Conservation (phyloP, 2,329 filamentous ascomycete species). For the Neonectria magnoliae region DNA sequence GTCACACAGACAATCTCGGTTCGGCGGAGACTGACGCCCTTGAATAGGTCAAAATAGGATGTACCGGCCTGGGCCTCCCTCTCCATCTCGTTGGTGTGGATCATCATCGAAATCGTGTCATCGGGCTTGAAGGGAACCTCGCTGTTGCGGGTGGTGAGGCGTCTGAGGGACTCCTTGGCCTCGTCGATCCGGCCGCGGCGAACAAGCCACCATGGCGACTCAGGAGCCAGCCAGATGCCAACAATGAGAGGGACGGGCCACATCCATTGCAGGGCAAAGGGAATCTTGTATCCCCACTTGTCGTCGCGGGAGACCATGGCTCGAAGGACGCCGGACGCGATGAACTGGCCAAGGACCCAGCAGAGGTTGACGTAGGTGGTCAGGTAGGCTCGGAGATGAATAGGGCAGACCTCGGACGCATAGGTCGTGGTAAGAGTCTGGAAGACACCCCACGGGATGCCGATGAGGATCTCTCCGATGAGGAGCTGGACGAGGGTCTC, state of each 20-base stretch:
- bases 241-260: conserved; percentile 58
- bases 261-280: conserved; percentile 61
- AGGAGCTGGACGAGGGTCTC: conserved; percentile 53
- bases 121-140: conserved; percentile 50
- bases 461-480: conserved; percentile 57
- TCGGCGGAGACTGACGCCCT: conserved; percentile 55
- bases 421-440: conserved; percentile 60
- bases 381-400: conserved; percentile 59
- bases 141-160: conserved; percentile 53
- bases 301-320: conserved; percentile 50
- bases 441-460: conserved; percentile 59
- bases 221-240: conserved; percentile 56
- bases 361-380: conserved; percentile 61
- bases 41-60: conserved; percentile 59
- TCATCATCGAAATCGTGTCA: conserved; percentile 61
- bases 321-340: conserved; percentile 55
- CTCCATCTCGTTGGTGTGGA: conserved; percentile 61
- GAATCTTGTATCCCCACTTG: conserved; percentile 59
- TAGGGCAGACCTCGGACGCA: conserved; percentile 58
- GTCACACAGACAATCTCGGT: conserved; percentile 58
- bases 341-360: conserved; percentile 60
- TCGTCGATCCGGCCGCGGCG: conserved; percentile 52
- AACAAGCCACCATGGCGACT: conserved; percentile 62
- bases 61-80: conserved; percentile 52
- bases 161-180: conserved; percentile 50